Conservation (phyloP, 306 rosid species). For the Trifolium dubium region DNA sequence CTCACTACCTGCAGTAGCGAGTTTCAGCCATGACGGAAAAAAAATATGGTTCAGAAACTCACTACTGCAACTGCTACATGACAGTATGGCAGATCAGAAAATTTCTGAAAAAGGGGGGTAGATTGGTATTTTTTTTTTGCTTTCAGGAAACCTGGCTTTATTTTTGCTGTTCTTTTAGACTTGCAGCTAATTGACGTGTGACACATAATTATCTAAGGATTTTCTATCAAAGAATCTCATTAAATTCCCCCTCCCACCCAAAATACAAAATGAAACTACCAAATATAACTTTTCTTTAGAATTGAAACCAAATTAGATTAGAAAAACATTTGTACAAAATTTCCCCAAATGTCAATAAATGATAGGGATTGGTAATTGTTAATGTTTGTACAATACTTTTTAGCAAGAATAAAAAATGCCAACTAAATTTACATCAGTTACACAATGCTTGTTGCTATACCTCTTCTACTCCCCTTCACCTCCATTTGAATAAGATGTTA, state of each 20-base stretch:
- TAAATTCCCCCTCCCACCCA: neutral
- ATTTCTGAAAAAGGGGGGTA: too few species aligned
- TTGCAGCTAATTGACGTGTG: neutral
- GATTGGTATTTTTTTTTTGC: too few species aligned
- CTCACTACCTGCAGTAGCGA: too few species aligned
- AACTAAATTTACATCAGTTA: conserved; percentile 46
- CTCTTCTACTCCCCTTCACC: conserved; percentile 22
- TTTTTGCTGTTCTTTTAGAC: neutral
- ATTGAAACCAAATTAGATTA: conserved; percentile 38
- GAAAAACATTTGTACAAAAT: conserved; percentile 39
- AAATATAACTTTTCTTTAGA: neutral
- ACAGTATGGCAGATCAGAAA: too few species aligned
- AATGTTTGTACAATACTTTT: conserved; percentile 55
- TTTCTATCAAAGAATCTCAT: neutral
- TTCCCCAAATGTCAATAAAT: conserved; percentile 22
- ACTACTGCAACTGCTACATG: too few species aligned
- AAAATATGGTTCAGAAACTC: too few species aligned
- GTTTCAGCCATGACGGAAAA: too few species aligned
- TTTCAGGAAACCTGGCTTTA: neutral
- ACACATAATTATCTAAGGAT: neutral
- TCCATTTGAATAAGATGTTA: conserved; percentile 51
- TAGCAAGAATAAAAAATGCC: conserved; percentile 52
- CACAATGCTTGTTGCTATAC: conserved; percentile 47
- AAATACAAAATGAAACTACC: neutral
- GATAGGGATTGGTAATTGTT: conserved; percentile 29